A percentile compares a stretch with the other conserved stretches of the same genome.
phyloP scores from a whole-genome alignment of 805 yeast genomes.

The Priceomyces melissophilus region DNA sequence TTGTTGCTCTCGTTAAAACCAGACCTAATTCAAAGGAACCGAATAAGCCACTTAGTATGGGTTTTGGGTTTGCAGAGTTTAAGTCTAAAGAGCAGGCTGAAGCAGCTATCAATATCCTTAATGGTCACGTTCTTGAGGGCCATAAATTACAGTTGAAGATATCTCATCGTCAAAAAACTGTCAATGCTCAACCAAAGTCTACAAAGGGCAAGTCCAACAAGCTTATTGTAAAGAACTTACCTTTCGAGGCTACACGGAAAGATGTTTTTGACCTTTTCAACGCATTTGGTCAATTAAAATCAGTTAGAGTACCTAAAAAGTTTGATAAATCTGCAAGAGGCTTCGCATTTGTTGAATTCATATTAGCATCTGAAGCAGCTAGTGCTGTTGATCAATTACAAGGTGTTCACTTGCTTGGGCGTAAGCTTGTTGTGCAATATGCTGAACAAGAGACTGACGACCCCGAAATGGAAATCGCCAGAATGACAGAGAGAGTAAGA shows the following conservation, averaged over 20 bases:
- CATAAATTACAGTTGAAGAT: conserved; percentile 87
- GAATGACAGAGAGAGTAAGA: conserved; percentile 82
- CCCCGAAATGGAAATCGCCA: conserved; percentile 86
- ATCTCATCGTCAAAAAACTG: conserved; percentile 60
- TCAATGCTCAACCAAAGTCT: conserved; percentile 30
- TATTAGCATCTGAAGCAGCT: conserved; percentile 84
- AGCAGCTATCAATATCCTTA: conserved; percentile 67
- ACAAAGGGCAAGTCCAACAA: conserved; percentile 52
- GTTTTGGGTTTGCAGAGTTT: conserved; percentile 95
- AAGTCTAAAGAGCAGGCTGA: conserved; percentile 73
- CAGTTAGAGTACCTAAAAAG: conserved; percentile 94
- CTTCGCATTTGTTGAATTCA: conserved; percentile 94
- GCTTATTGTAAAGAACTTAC: conserved; percentile 92
- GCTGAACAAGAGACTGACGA: conserved; percentile 80
- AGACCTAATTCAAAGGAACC: conserved; percentile 81
- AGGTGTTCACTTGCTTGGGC: conserved; percentile 95
- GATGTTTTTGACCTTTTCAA: conserved; percentile 92
- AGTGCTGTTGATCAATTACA: conserved; percentile 88
- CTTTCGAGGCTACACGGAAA: conserved; percentile 91
- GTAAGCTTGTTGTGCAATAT: conserved; percentile 88
- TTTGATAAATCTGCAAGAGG: conserved; percentile 95
- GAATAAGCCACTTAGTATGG: conserved; percentile 81
- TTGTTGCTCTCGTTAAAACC: conserved; percentile 75
- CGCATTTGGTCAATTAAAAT: conserved; percentile 89
- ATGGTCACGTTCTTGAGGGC: conserved; percentile 79